Evolutionary conservation across 805 yeast genomes (phyloP), one percentile per base, ranked within the genome.

Genomic region (Barnettozyma salicaria): DNA sequence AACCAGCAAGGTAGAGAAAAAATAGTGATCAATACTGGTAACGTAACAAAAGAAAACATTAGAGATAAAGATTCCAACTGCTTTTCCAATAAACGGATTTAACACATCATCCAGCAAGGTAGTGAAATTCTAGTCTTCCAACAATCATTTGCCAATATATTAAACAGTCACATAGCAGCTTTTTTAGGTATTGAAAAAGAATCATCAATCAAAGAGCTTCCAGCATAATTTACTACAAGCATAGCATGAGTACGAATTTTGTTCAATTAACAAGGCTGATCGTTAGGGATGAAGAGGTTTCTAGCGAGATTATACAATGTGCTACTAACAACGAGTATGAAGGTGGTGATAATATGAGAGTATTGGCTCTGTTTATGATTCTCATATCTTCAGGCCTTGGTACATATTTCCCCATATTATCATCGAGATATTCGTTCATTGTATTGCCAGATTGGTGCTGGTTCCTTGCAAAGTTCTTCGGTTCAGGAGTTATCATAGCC

Each of bases 401-500:
- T 17, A 55, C 80, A 2, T 72, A 72, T 42, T 72, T 80, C 59
- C 88, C 88, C 1, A 56, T 80, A 2, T 53, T 80, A 22, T 68
- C 84, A 0, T 76, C 83, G 5, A 65, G 65, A 43, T 73, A 71
- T 49, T 75, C 84, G 1, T 70, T 70, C 47, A 65, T 80, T 30
- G 63, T 76, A 44, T 48, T 80, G 41, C 87, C 87, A 1, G 50
- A 67, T 11, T 69, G 76, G 74, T 70, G 76, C 45, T 80, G 80
- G 59, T 78, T 80, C 53, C 56, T 77, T 32, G 78, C 84, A 34
- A 82, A 80, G 51, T 82, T 70, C 59, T 84, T 84, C 54, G 94
- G 94, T 43, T 79, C 89, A 4, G 94, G 94, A 38, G 90, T 84
- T 33, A 84, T 84, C 51, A 70, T 84, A 10, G 84, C 90, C 11